Evolutionary conservation across 2,329 filamentous ascomycete genomes (phyloP), one percentile per base, ranked within the genome.

Genomic region (Arthrobotrys pseudoclavata): DNA sequence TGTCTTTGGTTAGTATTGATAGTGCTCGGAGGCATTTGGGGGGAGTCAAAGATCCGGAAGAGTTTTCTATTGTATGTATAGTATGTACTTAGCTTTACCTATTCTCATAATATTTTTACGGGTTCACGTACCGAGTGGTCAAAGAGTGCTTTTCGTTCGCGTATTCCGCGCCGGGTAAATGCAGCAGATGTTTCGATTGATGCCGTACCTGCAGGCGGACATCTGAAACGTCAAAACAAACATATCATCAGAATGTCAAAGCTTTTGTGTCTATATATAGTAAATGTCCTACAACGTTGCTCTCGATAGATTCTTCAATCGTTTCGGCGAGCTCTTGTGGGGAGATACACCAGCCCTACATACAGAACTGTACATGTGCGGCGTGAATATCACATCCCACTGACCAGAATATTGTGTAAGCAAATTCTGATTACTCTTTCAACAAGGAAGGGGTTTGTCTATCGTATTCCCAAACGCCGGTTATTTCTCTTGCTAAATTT

Each of bases 101-200:
- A 34, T 4, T 13, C 24, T 34, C 15, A n/a, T n/a, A 34, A 15
- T 18, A 13, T 53, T 22, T 34, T 9, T n/a, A n/a, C n/a, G n/a
- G n/a, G n/a, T n/a, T n/a, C 12, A 34, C 7, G 4, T 34, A 5
- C 31, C 31, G 31, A 34, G n/a, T n/a, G n/a, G n/a, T n/a, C n/a
- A 34, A 9, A 34, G 31, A 34, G 12, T 10, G 12, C 7, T 5
- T 9, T 34, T 34, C 31, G 4, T n/a, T 70, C 67, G 67, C 47
- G 20, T 61, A 31, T 24, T 15, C 42, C 67, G 67, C 42, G n/a
- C 42, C 42, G 42, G 67, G 24, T 70, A 70, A 70, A 70, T 70
- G 3, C 29, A 20, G 22, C n/a, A 29, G 13, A n/a, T 15, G 31
- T 31, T 48, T 34, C 37, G 53, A 55, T 57, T 68, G 48, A 68